A percentile compares a stretch with the other conserved stretches of the same genome.
Conservation (phyloP, 106 monocot species). For the Chionographis japonica region DNA sequence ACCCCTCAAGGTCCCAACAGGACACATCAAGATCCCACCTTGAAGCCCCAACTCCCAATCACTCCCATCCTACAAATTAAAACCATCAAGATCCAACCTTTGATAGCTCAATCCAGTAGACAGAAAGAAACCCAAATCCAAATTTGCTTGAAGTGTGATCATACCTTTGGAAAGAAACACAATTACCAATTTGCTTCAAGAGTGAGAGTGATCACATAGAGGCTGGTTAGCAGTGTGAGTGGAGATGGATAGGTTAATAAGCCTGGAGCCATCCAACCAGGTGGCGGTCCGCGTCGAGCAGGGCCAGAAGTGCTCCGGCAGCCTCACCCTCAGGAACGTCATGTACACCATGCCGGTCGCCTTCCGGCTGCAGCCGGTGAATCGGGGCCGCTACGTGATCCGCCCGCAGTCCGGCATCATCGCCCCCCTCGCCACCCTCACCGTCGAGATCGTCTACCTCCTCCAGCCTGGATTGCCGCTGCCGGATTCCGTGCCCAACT, state of each 20-base stretch:
- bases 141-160: too few species aligned
- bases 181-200: too few species aligned
- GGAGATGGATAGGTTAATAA: constrained; percentile 15
- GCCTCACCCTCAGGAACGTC: constrained; percentile 21
- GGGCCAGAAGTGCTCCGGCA: constrained; percentile 8
- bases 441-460: constrained; percentile 13
- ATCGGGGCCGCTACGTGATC: constrained; percentile 5
- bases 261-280: constrained; percentile 19
- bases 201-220: too few species aligned
- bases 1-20: too few species aligned
- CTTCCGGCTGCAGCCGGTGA: constrained; percentile 12
- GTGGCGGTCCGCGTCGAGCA: constrained; percentile 13
- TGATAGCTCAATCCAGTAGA: too few species aligned
- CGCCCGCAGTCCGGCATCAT: constrained; percentile 19
- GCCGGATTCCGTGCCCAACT: constrained; percentile 9
- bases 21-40: too few species aligned
- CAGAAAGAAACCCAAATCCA: too few species aligned
- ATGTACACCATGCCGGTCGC: constrained; percentile 29
- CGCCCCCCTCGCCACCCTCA: constrained; percentile 9
- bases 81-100: too few species aligned
- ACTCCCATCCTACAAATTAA: too few species aligned
- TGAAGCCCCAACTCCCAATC: too few species aligned
- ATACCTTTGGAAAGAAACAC: too few species aligned
- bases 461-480: background rate
- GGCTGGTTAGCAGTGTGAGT: too few species aligned